Conservation (phyloP, 768 basidiomycete species). For the Xerocomus spinulosus region DNA sequence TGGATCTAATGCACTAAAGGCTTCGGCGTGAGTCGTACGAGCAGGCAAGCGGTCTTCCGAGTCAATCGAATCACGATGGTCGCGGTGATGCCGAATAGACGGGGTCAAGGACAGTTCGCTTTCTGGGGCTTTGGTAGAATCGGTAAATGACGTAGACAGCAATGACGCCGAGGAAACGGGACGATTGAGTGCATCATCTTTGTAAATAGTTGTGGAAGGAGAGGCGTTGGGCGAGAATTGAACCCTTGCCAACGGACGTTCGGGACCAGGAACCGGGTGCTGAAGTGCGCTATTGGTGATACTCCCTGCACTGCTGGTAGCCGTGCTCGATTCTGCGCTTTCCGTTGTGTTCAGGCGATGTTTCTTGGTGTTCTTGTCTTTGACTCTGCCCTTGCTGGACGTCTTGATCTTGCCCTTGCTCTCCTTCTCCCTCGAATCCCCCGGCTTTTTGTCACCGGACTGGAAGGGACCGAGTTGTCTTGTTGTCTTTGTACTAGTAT, state of each 20-base stretch:
- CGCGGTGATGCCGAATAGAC: constrained; percentile 6
- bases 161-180: constrained; percentile 21
- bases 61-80: constrained; percentile 27
- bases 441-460: constrained; percentile 10
- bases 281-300: constrained; percentile 4
- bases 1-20: constrained; percentile 56
- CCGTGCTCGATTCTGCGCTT: constrained; percentile 30
- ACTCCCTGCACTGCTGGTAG: constrained; percentile 31
- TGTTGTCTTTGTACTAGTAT: constrained; percentile 71
- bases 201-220: constrained; percentile 10
- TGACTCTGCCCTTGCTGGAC: constrained; percentile 30
- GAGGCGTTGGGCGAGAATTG: constrained; percentile 16
- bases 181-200: constrained; percentile 10
- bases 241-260: constrained; percentile 7
- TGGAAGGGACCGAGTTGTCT: constrained; percentile 36
- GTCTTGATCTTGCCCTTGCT: constrained; percentile 16
- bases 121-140: constrained; percentile 4
- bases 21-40: constrained; percentile 60
- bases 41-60: constrained; percentile 29
- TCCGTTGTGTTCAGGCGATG: constrained; percentile 25
- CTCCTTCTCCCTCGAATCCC: constrained; percentile 21
- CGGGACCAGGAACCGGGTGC: constrained; percentile 9
- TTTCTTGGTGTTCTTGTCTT: constrained; percentile 29
- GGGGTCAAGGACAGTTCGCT: constrained; percentile 12
- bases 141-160: constrained; percentile 5